Evolutionary conservation across 768 basidiomycete species (phyloP).

Genomic region (Psilocybe tampanensis): DNA sequence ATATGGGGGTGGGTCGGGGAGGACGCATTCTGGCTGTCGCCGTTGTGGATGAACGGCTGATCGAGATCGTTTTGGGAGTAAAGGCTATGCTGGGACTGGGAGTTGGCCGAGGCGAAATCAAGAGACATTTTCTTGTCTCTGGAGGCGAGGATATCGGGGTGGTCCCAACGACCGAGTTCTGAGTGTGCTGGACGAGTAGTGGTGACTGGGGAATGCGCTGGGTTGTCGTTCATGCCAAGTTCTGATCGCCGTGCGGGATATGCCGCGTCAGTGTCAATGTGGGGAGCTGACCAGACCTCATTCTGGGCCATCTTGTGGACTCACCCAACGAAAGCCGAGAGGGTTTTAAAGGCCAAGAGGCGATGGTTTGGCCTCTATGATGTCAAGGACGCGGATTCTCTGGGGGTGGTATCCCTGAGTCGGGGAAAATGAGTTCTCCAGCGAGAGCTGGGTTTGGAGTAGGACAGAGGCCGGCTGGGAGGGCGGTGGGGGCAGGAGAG

Average conservation of each 20-base stretch:
- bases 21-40: slow-evolving; percentile 34
- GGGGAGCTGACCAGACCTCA: neutral
- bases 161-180: slow-evolving; percentile 40
- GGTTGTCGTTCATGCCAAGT: slow-evolving; percentile 28
- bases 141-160: slow-evolving; percentile 48
- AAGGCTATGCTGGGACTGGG: slow-evolving; percentile 29
- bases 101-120: slow-evolving; percentile 48
- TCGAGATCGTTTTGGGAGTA: slow-evolving; percentile 63
- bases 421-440: neutral
- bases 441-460: too few relatives aligned
- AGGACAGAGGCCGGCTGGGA: neutral
- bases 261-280: slow-evolving; percentile 14
- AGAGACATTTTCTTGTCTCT: slow-evolving; percentile 50
- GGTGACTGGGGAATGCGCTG: slow-evolving; percentile 21
- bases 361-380: neutral
- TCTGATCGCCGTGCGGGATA: slow-evolving; percentile 60
- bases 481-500: neutral
- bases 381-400: slow-evolving; percentile 1
- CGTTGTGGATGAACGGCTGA: slow-evolving; percentile 49
- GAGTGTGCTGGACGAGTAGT: slow-evolving; percentile 39
- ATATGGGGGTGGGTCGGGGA: slow-evolving; percentile 33
- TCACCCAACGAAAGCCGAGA: neutral
- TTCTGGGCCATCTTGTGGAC: neutral
- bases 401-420: slow-evolving; percentile 1
- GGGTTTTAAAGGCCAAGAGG: neutral